These are phyloP conservation scores for Fusarium metavorans DNA, from an alignment of 2,329 filamentous ascomycete species.

Conservation along the genomic window DNA sequence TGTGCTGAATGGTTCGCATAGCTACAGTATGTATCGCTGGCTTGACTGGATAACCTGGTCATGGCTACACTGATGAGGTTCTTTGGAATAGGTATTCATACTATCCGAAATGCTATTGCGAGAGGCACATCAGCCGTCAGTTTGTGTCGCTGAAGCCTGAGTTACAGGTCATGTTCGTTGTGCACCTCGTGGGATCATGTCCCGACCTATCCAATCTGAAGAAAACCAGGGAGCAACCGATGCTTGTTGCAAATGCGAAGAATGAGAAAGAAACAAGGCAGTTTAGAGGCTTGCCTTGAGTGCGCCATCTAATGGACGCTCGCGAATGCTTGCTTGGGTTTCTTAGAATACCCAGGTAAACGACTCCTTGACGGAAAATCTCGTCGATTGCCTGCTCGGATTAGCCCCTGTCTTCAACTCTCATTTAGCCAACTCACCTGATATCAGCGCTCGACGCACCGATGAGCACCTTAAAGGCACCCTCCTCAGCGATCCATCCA, in stretches of 20 bases:
- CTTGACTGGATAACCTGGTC: neutral
- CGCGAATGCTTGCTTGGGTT: neutral
- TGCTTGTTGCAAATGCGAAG: neutral
- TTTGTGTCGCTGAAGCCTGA: neutral
- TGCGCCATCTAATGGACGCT: neutral
- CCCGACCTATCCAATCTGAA: neutral
- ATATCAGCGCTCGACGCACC: constrained; percentile 74
- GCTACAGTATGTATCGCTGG: no score
- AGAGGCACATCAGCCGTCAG: neutral
- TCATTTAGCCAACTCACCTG: constrained; percentile 57
- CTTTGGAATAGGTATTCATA: neutral
- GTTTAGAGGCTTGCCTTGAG: neutral
- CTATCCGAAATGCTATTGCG: neutral
- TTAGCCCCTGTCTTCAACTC: constrained; percentile 3
- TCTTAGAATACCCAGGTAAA: constrained; percentile 74
- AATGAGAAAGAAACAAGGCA: neutral
- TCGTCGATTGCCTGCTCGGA: constrained; percentile 55
- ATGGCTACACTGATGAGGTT: neutral
- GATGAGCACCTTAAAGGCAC: constrained; percentile 69
- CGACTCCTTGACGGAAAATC: constrained; percentile 71
- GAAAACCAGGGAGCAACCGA: neutral
- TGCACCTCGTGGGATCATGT: neutral
- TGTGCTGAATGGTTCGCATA: constrained; percentile 7
- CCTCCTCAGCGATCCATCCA: constrained; percentile 76
- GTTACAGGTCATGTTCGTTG: neutral